Percentiles rank a stretch among this genome's conserved stretches.
These are phyloP conservation scores for Canariomyces notabilis DNA, from an alignment of 2,329 filamentous ascomycete genomes.

Conservation along the genomic window DNA sequence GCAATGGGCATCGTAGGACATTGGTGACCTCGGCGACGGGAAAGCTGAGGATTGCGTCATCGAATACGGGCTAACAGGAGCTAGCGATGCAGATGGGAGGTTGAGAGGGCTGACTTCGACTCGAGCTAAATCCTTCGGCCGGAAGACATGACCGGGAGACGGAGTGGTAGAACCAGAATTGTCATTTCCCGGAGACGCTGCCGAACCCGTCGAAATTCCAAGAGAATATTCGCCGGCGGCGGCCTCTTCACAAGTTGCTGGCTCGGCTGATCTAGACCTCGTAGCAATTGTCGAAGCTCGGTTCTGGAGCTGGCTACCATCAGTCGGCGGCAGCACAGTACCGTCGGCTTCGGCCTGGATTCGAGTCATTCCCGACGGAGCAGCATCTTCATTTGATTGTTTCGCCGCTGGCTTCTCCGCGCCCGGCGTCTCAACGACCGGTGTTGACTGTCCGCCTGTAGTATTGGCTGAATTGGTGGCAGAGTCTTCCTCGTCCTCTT, in stretches of 20 bases:
- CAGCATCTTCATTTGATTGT: slow-evolving; percentile 5
- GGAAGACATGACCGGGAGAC: slow-evolving; percentile 40
- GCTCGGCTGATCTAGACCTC: neutral
- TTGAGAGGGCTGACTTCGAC: slow-evolving; percentile 47
- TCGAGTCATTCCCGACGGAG: neutral
- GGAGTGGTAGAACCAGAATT: slow-evolving; percentile 39
- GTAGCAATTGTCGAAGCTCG: neutral
- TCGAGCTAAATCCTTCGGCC: slow-evolving; percentile 43
- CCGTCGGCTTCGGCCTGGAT: neutral
- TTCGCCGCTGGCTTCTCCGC: slow-evolving; percentile 27
- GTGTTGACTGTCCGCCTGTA: slow-evolving; percentile 31
- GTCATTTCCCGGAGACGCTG: slow-evolving; percentile 23
- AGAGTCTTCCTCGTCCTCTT: slow-evolving; percentile 50
- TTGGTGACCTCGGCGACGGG: slow-evolving; percentile 63
- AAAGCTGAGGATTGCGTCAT: slow-evolving; percentile 60
- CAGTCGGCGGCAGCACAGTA: slow-evolving; percentile 18
- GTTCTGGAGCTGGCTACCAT: neutral
- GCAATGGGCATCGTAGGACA: slow-evolving; percentile 66
- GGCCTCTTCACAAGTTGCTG: slow-evolving; percentile 36
- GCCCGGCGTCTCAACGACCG: slow-evolving; percentile 33
- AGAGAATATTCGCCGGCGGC: slow-evolving; percentile 43
- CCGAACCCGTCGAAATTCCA: neutral
- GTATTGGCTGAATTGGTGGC: slow-evolving; percentile 40
- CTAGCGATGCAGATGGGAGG: slow-evolving; percentile 39
- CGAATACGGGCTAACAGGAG: slow-evolving; percentile 60